Percentiles rank a stretch among this genome's conserved stretches.
Conservation (phyloP, 2,329 filamentous ascomycete species). For the Alternaria atra region DNA sequence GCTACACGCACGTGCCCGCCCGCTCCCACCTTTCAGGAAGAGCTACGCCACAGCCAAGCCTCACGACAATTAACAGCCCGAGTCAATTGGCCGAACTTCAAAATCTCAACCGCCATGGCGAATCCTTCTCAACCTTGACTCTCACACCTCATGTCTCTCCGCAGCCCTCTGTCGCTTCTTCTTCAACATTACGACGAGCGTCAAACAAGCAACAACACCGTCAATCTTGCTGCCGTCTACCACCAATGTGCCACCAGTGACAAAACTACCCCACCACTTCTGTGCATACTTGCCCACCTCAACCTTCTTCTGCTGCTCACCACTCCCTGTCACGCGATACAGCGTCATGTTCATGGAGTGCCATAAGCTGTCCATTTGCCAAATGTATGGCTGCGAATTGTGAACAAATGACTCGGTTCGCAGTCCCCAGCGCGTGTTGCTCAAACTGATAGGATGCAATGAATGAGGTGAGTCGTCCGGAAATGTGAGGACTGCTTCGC, state of each 20-base stretch:
- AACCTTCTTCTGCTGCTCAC: slow-evolving; percentile 22
- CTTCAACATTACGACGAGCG: slow-evolving; percentile 34
- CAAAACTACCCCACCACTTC: slow-evolving; percentile 35
- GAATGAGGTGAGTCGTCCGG: slow-evolving; percentile 24
- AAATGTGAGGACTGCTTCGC: slow-evolving; percentile 31
- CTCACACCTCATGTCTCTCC: neutral
- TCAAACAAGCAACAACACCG: slow-evolving; percentile 31
- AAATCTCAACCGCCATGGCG: neutral
- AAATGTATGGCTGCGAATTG: slow-evolving; percentile 27
- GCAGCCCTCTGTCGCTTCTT: slow-evolving; percentile 39
- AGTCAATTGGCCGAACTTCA: neutral
- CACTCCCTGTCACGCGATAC: slow-evolving; percentile 27
- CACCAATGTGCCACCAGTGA: slow-evolving; percentile 32
- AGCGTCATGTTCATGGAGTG: slow-evolving; percentile 34
- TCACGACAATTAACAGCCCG: neutral
- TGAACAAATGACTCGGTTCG: slow-evolving; percentile 31
- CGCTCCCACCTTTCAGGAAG: neutral
- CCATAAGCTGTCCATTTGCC: slow-evolving; percentile 33
- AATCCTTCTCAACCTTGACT: neutral
- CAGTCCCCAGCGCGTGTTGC: slow-evolving; percentile 26
- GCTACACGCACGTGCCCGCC: neutral
- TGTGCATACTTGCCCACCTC: slow-evolving; percentile 37
- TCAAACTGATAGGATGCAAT: slow-evolving; percentile 23
- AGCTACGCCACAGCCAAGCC: slow-evolving; percentile 7
- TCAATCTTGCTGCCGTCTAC: slow-evolving; percentile 28